Percentiles rank a stretch among this genome's conserved stretches.
Conservation (phyloP, 768 basidiomycete genomes). For the Mycena belliarum region DNA sequence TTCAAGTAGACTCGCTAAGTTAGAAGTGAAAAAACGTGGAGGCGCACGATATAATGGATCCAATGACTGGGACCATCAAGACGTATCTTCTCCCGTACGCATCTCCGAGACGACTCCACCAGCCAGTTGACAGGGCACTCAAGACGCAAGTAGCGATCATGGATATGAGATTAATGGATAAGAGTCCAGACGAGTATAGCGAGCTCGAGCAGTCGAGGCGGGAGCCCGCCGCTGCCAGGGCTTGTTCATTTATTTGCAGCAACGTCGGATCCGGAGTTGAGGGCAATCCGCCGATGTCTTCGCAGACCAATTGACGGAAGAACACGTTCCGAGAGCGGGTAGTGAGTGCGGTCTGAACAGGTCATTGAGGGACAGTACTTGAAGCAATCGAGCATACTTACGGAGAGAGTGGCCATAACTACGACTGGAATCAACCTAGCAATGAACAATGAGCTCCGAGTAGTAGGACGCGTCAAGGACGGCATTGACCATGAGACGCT, state of each 20-base stretch:
- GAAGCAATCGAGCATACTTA: neutral
- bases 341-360: neutral
- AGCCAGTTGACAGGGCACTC: constrained; percentile 10
- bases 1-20: neutral
- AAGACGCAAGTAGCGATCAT: constrained; percentile 13
- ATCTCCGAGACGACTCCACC: constrained; percentile 18
- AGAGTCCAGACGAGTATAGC: neutral
- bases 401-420: constrained; percentile 11
- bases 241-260: neutral
- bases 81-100: constrained; percentile 16
- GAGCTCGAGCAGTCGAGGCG: constrained; percentile 11
- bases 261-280: constrained; percentile 8
- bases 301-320: constrained; percentile 20
- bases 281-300: constrained; percentile 10
- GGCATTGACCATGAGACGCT: constrained; percentile 11
- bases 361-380: neutral
- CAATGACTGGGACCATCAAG: constrained; percentile 15
- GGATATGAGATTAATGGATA: constrained; percentile 6
- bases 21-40: neutral
- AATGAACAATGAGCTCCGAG: neutral
- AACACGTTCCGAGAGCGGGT: constrained; percentile 5
- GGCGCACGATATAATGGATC: constrained; percentile 15
- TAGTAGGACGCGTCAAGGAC: neutral
- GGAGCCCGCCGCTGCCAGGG: neutral
- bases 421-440: constrained; percentile 15